Percentiles rank a stretch among this genome's conserved stretches.
Conservation (phyloP, 176 grass and related monocot species). For the Eremochloa ophiuroides region DNA sequence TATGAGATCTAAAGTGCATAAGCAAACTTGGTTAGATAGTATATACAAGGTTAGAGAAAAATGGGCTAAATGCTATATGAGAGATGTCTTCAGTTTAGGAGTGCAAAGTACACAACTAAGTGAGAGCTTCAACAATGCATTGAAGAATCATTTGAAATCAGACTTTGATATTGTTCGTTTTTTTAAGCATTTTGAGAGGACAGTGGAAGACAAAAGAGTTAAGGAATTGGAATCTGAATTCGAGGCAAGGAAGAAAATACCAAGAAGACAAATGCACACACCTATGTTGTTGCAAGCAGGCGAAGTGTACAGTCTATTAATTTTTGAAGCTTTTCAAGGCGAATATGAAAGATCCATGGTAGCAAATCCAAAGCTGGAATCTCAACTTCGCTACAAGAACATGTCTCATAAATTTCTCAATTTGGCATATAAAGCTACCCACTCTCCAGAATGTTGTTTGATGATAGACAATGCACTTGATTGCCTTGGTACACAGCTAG, state of each 20-base stretch:
- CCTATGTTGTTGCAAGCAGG: conserved; percentile 40
- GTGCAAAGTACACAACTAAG: too few species aligned
- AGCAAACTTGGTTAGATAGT: background rate
- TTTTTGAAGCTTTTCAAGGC: too few species aligned
- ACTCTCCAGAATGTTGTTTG: too few species aligned
- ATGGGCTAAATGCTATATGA: too few species aligned
- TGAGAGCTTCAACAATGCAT: too few species aligned
- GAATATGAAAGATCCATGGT: conserved; percentile 36
- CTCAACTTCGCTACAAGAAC: background rate
- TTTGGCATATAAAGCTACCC: background rate
- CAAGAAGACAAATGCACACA: conserved; percentile 20
- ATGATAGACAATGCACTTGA: too few species aligned
- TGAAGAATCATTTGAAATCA: conserved; percentile 27
- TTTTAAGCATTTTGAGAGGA: conserved; percentile 9
- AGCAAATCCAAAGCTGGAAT: background rate
- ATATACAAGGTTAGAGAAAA: too few species aligned
- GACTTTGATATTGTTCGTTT: conserved; percentile 33
- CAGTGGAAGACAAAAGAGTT: background rate
- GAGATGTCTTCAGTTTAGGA: too few species aligned
- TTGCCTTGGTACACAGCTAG: too few species aligned
- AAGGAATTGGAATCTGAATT: conserved; percentile 28
- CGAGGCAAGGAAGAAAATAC: conserved; percentile 25
- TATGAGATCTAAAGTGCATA: conserved; percentile 30
- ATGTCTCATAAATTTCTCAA: background rate
- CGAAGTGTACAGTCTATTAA: conserved; percentile 7